Evolutionary conservation across 1,284 basidiomycete genomes (phyloP), one percentile per base, ranked within the genome.

Genomic region (Phylloporus gajari): DNA sequence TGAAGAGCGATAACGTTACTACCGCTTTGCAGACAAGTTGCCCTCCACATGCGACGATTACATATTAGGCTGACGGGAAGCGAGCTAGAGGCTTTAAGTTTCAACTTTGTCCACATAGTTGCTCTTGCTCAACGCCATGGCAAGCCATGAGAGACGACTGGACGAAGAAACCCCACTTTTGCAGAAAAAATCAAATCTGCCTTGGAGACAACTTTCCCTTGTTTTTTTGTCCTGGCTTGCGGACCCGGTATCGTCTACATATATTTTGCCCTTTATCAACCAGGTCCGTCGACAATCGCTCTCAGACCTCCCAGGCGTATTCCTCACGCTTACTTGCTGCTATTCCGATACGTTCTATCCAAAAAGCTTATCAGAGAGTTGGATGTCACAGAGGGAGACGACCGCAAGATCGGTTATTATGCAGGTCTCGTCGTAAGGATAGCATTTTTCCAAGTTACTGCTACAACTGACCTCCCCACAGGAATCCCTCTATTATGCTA

Each of bases 331-430:
- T 30, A 58, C 13, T 19, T n/a, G n/a, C n/a, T n/a, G 23, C 44
- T 21, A 46, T 23, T 21, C 7, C 44, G 12, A 9, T 6, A 9
- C 13, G 5, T 30, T 59, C 56, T 27, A 27, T 30, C 40, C 4
- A 48, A 51, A 19, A 51, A 64, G 64, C 64, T 65, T 3, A 65
- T 65, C 12, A 23, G 64, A 32, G 64, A 65, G 30, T 46, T 65
- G 15, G 64, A 32, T 3, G 19, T 65, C 30, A 65, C 64, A 5
- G 64, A 32, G 19, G 64, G 64, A 19, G 64, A 65, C 25, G 64
- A 65, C 64, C 64, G 64, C 30, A 65, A 51, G 64, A 65, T 65
- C 38, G 64, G 64, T 51, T 65, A 65, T 35, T 65, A 65, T 38
- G 64, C 64, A 9, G 64, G 64, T n/a, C 46, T 65, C 7, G 51